Conservation (phyloP, 2,329 filamentous ascomycete species). For the Xylariomycetidae sp. region DNA sequence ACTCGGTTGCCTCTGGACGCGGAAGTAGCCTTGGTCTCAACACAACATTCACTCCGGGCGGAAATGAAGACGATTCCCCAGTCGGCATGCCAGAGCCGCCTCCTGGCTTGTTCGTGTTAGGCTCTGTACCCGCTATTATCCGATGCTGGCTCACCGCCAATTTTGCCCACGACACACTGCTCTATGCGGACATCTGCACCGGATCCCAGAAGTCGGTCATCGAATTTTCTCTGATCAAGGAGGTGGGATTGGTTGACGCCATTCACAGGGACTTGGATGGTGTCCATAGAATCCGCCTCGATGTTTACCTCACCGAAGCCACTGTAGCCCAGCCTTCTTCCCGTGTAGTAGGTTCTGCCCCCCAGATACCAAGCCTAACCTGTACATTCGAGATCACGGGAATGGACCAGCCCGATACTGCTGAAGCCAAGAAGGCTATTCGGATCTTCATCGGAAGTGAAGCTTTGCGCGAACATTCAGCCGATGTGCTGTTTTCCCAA, state of each 20-base stretch:
- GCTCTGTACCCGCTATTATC: conserved; percentile 88
- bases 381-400: conserved; percentile 74
- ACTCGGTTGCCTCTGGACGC: conserved; percentile 71
- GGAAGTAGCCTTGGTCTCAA: conserved; percentile 88
- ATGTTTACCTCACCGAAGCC: conserved; percentile 88
- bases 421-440: conserved; percentile 57
- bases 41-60: conserved; percentile 59
- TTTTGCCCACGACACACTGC: conserved; percentile 81
- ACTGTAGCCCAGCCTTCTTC: conserved; percentile 73
- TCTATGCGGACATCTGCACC: conserved; percentile 90
- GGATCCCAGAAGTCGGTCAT: conserved; percentile 87
- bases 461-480: conserved; percentile 76
- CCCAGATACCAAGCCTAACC: conserved; percentile 76
- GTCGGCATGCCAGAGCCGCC: conserved; percentile 70
- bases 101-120: conserved; percentile 78
- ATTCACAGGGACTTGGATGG: conserved; percentile 64
- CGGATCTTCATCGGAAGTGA: conserved; percentile 90
- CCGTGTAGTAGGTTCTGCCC: conserved; percentile 65
- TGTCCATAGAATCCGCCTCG: conserved; percentile 64
- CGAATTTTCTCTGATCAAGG: conserved; percentile 68
- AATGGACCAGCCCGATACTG: conserved; percentile 44
- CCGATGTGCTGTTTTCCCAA: conserved; percentile 86
- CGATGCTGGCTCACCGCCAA: conserved; percentile 90
- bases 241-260: conserved; percentile 65
- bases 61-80: conserved; percentile 63